Conservation (phyloP, 2,329 filamentous ascomycete genomes). For the Leptographium wingfieldii region DNA sequence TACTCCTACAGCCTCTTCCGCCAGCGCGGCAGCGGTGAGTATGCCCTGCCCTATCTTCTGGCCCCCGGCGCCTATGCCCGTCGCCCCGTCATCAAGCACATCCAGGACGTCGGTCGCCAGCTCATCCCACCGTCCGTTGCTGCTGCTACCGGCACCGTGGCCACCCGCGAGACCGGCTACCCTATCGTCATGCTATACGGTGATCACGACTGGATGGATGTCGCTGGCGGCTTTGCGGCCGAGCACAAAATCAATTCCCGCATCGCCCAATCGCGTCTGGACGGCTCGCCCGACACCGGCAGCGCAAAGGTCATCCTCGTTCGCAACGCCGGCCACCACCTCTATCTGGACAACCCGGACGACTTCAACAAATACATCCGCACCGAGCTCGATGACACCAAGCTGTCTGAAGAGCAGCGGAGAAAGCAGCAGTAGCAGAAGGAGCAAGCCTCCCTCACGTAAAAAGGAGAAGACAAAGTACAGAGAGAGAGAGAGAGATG, state of each 20-base stretch:
- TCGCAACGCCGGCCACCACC: conserved; percentile 42
- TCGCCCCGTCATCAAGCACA: conserved; percentile 73
- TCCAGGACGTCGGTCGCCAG: conserved; percentile 78
- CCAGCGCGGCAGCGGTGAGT: conserved; percentile 85
- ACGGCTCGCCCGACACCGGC: conserved; percentile 58
- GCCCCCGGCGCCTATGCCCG: conserved; percentile 89
- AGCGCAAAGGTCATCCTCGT: conserved; percentile 74
- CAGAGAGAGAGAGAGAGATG: too few relatives aligned
- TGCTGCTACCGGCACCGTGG: conserved; percentile 16
- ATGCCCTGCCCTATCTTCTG: conserved; percentile 82
- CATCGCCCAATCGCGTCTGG: conserved; percentile 43
- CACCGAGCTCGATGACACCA: conserved; percentile 41
- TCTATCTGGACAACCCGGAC: conserved; percentile 47
- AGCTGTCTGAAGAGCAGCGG: conserved; percentile 13
- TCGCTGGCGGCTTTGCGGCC: conserved; percentile 69
- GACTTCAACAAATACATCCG: conserved; percentile 42
- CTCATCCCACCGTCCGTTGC: conserved; percentile 21
- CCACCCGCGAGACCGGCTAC: conserved; percentile 47
- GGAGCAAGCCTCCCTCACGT: not conserved
- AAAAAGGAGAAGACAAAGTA: not conserved
- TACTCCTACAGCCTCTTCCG: conserved; percentile 93
- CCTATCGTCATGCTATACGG: conserved; percentile 93
- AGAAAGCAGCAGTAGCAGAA: not conserved
- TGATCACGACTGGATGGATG: conserved; percentile 98
- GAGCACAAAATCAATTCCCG: conserved; percentile 66